phyloP scores from a whole-genome alignment of 495 filamentous ascomycete genomes.

The Penicillium goetzii region DNA sequence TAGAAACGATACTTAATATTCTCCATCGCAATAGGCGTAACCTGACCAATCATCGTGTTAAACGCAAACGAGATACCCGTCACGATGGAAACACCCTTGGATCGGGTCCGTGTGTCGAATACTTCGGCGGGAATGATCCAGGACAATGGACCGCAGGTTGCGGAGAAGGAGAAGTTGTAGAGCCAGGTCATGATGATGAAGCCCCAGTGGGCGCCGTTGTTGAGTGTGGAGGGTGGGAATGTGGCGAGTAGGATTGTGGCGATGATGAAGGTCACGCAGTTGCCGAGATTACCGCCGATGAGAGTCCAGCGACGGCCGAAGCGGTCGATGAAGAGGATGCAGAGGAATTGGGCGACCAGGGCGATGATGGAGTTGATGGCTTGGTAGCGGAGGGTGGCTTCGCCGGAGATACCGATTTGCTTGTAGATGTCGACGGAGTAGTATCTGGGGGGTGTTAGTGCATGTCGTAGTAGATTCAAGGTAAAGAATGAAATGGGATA shows the following conservation, averaged over 20 bases:
- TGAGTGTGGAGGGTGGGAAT: conserved; percentile 57
- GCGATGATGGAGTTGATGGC: conserved; percentile 71
- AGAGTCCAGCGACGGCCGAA: conserved; percentile 67
- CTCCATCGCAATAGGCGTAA: conserved; percentile 64
- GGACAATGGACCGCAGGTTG: conserved; percentile 63
- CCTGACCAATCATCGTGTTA: conserved; percentile 74
- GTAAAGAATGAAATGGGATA: not conserved
- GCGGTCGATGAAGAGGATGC: conserved; percentile 69
- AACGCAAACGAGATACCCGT: conserved; percentile 69
- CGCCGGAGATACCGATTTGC: conserved; percentile 67
- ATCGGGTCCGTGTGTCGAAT: conserved; percentile 68
- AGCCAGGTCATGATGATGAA: conserved; percentile 76
- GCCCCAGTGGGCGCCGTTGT: conserved; percentile 66
- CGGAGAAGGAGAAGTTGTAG: conserved; percentile 70
- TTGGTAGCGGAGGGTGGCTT: conserved; percentile 71
- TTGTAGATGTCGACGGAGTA: conserved; percentile 68
- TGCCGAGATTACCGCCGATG: conserved; percentile 67
- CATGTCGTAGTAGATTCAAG: too few relatives aligned
- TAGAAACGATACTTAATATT: conserved; percentile 57
- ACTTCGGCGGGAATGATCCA: conserved; percentile 73
- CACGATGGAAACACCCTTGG: conserved; percentile 68
- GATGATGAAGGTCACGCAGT: conserved; percentile 60
- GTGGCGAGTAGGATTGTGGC: conserved; percentile 54
- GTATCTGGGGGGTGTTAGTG: conserved; percentile 47
- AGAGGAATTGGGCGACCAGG: conserved; percentile 64